Evolutionary conservation across 257 asterid species (phyloP).

Genomic region (Craterostigma plantagineum): DNA sequence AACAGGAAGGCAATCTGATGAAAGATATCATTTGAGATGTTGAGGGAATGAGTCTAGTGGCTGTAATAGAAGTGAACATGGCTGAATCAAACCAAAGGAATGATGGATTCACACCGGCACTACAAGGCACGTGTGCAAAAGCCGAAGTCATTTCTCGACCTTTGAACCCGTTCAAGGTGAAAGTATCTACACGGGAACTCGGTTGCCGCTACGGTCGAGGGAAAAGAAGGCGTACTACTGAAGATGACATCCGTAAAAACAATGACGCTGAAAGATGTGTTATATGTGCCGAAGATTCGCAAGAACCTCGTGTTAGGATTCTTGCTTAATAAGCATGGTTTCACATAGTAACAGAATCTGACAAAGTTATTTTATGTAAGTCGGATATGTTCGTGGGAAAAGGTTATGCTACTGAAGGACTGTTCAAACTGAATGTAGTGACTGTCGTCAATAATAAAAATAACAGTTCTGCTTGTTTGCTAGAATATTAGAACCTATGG

Average conservation of each 20-base stretch:
- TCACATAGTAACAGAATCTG: not conserved
- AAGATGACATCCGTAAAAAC: not conserved
- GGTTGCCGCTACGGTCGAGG: not conserved
- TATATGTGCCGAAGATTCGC: not conserved
- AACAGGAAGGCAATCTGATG: not conserved
- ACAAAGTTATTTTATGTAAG: not conserved
- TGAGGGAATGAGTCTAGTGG: not conserved
- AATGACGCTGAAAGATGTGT: not conserved
- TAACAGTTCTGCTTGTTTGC: not conserved
- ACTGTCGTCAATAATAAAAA: not conserved
- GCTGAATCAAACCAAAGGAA: not conserved
- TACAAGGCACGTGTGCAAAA: not conserved
- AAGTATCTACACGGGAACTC: not conserved
- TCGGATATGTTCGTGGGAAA: not conserved
- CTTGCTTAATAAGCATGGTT: not conserved
- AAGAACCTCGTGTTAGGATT: not conserved
- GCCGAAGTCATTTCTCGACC: not conserved
- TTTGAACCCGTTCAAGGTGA: not conserved
- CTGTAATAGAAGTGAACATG: not conserved
- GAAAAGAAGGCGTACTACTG: not conserved
- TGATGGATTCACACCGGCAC: not conserved
- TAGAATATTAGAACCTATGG: not conserved
- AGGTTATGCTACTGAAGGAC: not conserved
- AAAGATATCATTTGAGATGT: not conserved
- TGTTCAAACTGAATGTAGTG: not conserved